These are phyloP conservation scores for Trichophyton equinum DNA, from an alignment of 2,329 filamentous ascomycete genomes.

Conservation along the genomic window DNA sequence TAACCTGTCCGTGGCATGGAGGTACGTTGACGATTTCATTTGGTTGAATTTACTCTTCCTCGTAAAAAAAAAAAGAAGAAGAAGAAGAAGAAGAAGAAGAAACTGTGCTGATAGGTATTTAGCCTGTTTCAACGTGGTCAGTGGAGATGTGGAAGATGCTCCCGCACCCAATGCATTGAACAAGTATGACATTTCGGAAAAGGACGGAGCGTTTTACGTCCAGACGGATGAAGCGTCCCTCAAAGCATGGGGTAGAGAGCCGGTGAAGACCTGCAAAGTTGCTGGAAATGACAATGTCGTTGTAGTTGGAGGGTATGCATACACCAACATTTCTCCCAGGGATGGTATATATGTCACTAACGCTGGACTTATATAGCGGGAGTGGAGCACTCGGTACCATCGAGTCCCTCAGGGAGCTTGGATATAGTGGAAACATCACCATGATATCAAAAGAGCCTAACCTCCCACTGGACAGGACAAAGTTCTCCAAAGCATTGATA, in stretches of 20 bases:
- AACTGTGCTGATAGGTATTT: conserved; percentile 3
- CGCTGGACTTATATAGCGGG: conserved; percentile 40
- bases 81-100: no score
- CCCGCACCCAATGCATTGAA: conserved; percentile 78
- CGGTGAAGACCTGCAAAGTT: conserved; percentile 59
- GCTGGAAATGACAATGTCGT: conserved; percentile 52
- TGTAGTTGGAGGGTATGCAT: conserved; percentile 59
- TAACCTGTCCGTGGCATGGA: conserved; percentile 96
- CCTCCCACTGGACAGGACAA: conserved; percentile 81
- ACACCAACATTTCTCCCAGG: background rate
- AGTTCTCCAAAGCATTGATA: conserved; percentile 86
- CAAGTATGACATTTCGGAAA: conserved; percentile 68
- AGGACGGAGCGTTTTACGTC: conserved; percentile 72
- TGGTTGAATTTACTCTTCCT: background rate
- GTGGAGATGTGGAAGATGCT: conserved; percentile 89
- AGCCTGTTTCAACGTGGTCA: conserved; percentile 87
- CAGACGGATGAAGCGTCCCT: conserved; percentile 66
- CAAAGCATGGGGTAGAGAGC: conserved; percentile 60
- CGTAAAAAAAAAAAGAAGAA: background rate
- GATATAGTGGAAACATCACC: conserved; percentile 68
- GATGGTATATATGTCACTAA: background rate
- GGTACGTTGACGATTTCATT: conserved; percentile 41
- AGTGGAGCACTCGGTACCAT: conserved; percentile 71
- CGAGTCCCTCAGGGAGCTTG: conserved; percentile 69
- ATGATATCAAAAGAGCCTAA: conserved; percentile 75